Base-by-base conservation (phyloP, 495 filamentous ascomycete species). In the Annulohypoxylon bovei region DNA sequence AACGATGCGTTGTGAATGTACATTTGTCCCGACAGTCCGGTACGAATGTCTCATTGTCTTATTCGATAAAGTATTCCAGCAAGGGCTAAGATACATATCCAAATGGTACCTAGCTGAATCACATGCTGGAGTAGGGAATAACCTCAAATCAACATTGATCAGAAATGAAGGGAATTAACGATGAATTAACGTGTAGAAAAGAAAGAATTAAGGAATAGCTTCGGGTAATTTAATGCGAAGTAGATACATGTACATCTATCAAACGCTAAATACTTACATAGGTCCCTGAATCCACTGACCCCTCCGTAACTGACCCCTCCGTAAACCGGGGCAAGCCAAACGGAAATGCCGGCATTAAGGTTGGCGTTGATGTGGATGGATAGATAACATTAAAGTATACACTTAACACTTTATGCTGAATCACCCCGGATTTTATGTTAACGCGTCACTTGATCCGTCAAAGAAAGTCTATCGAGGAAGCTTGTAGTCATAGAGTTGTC, bases 291-390 rank as follows among this genome's bases (percentile, higher is more conserved):
- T 40, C 32, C 18, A 28, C 44, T n/a, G n/a, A n/a, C n/a, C n/a
- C n/a, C n/a, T n/a, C n/a, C n/a, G n/a, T 28, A n/a, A 40, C 33
- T 25, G 28, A 28, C 22, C 32, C 46, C 54, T 44, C 55, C 54
- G 42, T 54, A 52, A 59, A 35, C 50, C 39, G 39, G 52, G 37
- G 47, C 35, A 53, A 12, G 62, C 18, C 30, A n/a, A 37, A 18
- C 53, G 53, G 53, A 56, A 37, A 18, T 56, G 32, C 53, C 53
- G 53, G 53, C 28, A 54, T 54, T 54, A 27, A 39, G 20, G 27
- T 25, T 56, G 22, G 30, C 12, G 9, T 18, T 20, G 16, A 7
- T n/a, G 12, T 16, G n/a, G 14, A 16, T 40, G 25, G 30, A 22
- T 9, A 30, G 11, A 32, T 22, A 23, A 55, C 4, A 56, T 35